These are phyloP conservation scores for Colletotrichum eleusines DNA, from an alignment of 2,329 filamentous ascomycete genomes.

Conservation along the genomic window DNA sequence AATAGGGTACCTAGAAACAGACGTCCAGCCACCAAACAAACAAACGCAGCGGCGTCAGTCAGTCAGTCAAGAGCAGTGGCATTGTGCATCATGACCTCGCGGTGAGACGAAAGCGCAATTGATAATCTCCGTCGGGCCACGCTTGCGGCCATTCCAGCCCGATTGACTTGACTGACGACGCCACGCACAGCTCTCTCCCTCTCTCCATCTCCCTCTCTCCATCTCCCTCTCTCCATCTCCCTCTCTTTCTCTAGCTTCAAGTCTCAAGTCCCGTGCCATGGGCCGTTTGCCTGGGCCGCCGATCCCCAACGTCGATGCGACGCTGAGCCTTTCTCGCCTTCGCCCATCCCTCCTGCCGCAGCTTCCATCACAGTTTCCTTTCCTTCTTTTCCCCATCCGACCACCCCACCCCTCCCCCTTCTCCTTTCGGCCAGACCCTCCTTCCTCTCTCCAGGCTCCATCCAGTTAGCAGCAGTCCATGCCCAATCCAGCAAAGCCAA, in stretches of 20 bases:
- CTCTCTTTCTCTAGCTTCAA: no score
- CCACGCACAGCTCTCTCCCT: background rate
- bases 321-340: slow-evolving; percentile 2
- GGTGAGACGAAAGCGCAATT: slow-evolving; percentile 24
- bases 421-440: slow-evolving; percentile 13
- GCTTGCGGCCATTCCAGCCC: slow-evolving; percentile 12
- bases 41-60: no score
- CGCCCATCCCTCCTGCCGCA: slow-evolving; percentile 13
- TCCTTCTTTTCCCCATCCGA: background rate
- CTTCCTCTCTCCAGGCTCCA: background rate
- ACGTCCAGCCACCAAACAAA: no score
- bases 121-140: slow-evolving; percentile 47
- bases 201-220: no score
- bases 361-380: slow-evolving; percentile 16
- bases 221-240: no score
- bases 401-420: background rate
- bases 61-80: no score
- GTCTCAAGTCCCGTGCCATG: background rate
- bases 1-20: no score
- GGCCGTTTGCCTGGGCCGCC: slow-evolving; percentile 16
- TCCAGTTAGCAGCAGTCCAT: slow-evolving; percentile 9
- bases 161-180: background rate
- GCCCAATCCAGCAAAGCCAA: slow-evolving; percentile 21
- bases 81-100: background rate
- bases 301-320: slow-evolving; percentile 26